Base-by-base conservation (phyloP, 2,329 filamentous ascomycete genomes). In the Colletotrichum sublineola region DNA sequence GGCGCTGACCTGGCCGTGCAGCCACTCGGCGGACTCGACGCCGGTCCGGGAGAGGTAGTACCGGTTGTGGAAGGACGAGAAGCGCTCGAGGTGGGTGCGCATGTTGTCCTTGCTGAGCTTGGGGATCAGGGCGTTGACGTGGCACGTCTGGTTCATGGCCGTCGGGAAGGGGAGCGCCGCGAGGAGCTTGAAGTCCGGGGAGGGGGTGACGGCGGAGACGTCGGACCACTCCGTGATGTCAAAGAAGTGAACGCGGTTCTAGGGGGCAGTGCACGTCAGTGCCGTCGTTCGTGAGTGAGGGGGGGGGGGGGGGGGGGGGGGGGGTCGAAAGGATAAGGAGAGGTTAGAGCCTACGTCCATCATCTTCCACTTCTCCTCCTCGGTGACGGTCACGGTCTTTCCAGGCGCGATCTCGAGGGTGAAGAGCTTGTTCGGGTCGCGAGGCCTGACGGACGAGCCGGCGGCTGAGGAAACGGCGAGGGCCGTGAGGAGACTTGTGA, bases 1-100 rank as follows among this genome's bases (percentile, higher is more conserved):
- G 36, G 86, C 82, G 74, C 89, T 86, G 42, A 96, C 90, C 75
- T 92, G 90, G 29, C 85, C 83, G 46, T 92, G 85, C 7, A 96
- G 83, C 94, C 94, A 96, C 64, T 89, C 89, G 1, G 93, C 93
- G 0, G 93, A 94, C 79, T 95, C 84, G 6, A 88, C 86, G 1
- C 94, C 93, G 69, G 88, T 90, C 38, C 86, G 81, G 8, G 89
- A 90, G 77, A 88, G 88, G 81, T 91, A 93, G 82, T 92, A 93
- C 63, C 91, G 85, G 11, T 90, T 93, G 78, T 92, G 88, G 82
- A 93, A 93, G 48, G 84, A 84, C 0, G 89, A 90, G 77, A 92
- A 91, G 14, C 86, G 89, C 75, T 93, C 76, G 24, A 80, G 44
- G 5, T 65, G 64, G 18, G 53, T 48, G 18, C 58, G 63, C 58